Percentiles rank a stretch among this genome's conserved stretches.
phyloP scores from a whole-genome alignment of 768 basidiomycete species.

The Pleurotus sapidus region DNA sequence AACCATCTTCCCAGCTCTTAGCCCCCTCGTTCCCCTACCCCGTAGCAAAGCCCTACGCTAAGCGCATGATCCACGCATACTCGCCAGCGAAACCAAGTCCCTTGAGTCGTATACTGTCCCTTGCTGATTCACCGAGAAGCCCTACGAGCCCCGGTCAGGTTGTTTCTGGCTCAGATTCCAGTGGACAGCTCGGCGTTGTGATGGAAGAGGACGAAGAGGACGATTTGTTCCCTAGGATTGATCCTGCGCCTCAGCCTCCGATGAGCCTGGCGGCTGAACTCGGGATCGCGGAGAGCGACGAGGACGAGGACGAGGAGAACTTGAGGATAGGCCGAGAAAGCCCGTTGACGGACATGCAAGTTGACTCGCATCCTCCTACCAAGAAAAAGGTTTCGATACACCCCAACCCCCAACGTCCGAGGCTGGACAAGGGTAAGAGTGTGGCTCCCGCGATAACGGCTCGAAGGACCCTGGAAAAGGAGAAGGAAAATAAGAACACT shows the following conservation, averaged over 20 bases:
- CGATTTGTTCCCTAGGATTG: slow-evolving; percentile 17
- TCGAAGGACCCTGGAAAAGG: slow-evolving; percentile 32
- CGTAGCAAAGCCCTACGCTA: slow-evolving; percentile 66
- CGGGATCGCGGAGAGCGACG: slow-evolving; percentile 36
- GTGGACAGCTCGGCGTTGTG: slow-evolving; percentile 22
- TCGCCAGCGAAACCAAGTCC: slow-evolving; percentile 81
- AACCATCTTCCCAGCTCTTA: slow-evolving; percentile 19
- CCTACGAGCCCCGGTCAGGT: slow-evolving; percentile 13
- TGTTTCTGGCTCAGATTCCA: slow-evolving; percentile 16
- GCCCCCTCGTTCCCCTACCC: slow-evolving; percentile 53
- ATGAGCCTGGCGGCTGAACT: slow-evolving; percentile 45
- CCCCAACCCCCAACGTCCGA: slow-evolving; percentile 27
- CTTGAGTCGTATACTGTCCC: slow-evolving; percentile 74
- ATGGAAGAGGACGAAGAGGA: slow-evolving; percentile 32
- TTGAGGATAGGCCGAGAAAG: slow-evolving; percentile 25
- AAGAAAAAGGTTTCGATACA: slow-evolving; percentile 24
- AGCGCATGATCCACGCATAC: slow-evolving; percentile 76
- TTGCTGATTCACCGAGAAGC: slow-evolving; percentile 57
- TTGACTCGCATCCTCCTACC: slow-evolving; percentile 26
- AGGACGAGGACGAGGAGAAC: slow-evolving; percentile 18
- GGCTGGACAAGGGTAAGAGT: slow-evolving; percentile 33
- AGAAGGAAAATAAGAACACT: slow-evolving; percentile 28
- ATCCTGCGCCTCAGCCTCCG: slow-evolving; percentile 11
- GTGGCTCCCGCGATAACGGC: slow-evolving; percentile 31
- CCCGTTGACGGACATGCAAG: slow-evolving; percentile 52